Evolutionary conservation across 2,329 filamentous ascomycete species (phyloP), one percentile per base, ranked within the genome.

Genomic region (Verticillium albo-atrum): DNA sequence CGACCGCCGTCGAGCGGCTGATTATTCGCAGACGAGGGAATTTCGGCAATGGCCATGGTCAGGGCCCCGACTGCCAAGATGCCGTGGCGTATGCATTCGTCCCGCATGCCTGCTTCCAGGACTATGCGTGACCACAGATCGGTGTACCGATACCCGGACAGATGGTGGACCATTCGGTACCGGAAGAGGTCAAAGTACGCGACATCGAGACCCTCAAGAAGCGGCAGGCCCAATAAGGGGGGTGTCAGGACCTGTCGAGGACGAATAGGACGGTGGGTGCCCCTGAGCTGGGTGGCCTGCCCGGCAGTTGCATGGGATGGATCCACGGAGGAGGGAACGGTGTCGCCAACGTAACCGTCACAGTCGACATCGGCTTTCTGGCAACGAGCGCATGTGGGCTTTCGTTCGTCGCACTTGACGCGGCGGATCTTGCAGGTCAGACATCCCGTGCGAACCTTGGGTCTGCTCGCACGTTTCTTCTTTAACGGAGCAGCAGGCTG

Each of bases 351-450:
- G 55, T 64, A 65, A 9, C 64, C 64, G 6, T 63, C 63, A 54
- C 64, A 65, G 14, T 58, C 54, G 7, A 64, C 27, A 20, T 63
- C 56, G 6, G 59, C 57, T 28, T 60, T 63, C 10, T 55, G 55
- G 35, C 64, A 65, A 23, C 63, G 63, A 47, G 15, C n/a, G 58
- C 67, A 68, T 20, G 60, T 59, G 17, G 70, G 70, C 37, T 64
- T 68, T 17, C 61, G 60, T 59, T 72, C 68, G 54, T 69, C 68
- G 59, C 70, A 72, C 61, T 72, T 72, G 55, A 71, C 68, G 25
- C 68, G 64, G 17, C 70, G 65, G 37, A 59, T 57, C 60, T 70
- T 69, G 61, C 63, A 66, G 27, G 63, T 65, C 26, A 64, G 52
- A 51, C 64, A 66, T 17, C 63, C 63, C 2, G 63, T 63, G 3